phyloP scores from a whole-genome alignment of 2,329 filamentous ascomycete species.

The Alternaria incomplexa region DNA sequence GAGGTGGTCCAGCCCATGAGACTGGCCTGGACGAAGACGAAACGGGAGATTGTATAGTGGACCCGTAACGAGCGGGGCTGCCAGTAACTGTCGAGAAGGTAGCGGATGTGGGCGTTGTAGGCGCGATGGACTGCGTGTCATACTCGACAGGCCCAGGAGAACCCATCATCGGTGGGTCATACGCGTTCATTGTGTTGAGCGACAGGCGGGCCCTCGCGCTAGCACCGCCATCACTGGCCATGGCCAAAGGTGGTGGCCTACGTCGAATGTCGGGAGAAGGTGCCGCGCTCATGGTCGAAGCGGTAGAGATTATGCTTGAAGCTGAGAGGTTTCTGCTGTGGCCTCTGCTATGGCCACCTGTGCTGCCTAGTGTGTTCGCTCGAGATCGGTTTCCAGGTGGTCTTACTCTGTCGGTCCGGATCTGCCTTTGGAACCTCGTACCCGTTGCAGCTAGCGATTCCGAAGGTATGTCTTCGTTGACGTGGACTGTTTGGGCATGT shows the following conservation, averaged over 20 bases:
- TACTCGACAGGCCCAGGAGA: slow-evolving; percentile 68
- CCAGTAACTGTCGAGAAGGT: slow-evolving; percentile 78
- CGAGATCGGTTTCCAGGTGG: slow-evolving; percentile 75
- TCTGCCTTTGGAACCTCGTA: slow-evolving; percentile 89
- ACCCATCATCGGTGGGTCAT: slow-evolving; percentile 65
- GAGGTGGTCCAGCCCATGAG: slow-evolving; percentile 73
- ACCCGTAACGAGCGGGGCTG: slow-evolving; percentile 74
- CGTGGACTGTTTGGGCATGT: slow-evolving; percentile 96
- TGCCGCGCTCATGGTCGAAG: slow-evolving; percentile 68
- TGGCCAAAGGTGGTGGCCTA: slow-evolving; percentile 80
- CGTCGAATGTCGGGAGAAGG: slow-evolving; percentile 62
- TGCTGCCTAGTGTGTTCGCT: slow-evolving; percentile 77
- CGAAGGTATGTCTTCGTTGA: slow-evolving; percentile 94
- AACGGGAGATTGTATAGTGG: slow-evolving; percentile 73
- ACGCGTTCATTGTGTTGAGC: slow-evolving; percentile 65
- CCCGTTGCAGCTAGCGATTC: slow-evolving; percentile 93
- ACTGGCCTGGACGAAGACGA: slow-evolving; percentile 72
- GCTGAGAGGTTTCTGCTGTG: slow-evolving; percentile 86
- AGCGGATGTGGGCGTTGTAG: slow-evolving; percentile 82
- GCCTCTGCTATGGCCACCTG: slow-evolving; percentile 72
- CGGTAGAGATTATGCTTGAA: slow-evolving; percentile 81
- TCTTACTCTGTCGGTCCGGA: slow-evolving; percentile 83
- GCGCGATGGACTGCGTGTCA: slow-evolving; percentile 71
- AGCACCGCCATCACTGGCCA: slow-evolving; percentile 71
- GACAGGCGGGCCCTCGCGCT: slow-evolving; percentile 65